phyloP scores from a whole-genome alignment of 228 moss, liverwort and hornwort genomes.

The Sphagnum magellanicum region DNA sequence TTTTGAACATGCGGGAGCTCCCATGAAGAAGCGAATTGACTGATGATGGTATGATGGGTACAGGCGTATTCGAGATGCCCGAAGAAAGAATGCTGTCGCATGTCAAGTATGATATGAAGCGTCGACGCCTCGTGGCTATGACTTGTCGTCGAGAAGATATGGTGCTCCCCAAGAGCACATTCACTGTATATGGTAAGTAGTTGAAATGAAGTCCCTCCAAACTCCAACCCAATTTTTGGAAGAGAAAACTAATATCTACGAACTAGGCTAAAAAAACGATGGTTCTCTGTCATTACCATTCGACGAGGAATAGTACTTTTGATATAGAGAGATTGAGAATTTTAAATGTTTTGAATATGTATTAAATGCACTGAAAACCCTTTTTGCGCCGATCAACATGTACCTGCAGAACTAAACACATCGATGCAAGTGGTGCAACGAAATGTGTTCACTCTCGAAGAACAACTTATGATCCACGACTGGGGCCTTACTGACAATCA shows the following conservation, averaged over 20 bases:
- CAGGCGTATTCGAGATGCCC: constrained; percentile 25
- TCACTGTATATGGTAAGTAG: constrained; percentile 12
- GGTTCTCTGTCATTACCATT: too few species aligned
- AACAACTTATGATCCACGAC: constrained; percentile 24
- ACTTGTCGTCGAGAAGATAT: constrained; percentile 28
- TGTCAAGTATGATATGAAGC: constrained; percentile 20
- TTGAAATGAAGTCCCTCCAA: too few species aligned
- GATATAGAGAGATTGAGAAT: too few species aligned
- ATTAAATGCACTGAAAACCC: too few species aligned
- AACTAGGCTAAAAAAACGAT: too few species aligned
- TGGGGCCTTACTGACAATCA: constrained; percentile 29
- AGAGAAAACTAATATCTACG: too few species aligned
- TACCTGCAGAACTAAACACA: constrained; percentile 12
- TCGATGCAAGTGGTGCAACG: constrained; percentile 15
- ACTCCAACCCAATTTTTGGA: too few species aligned
- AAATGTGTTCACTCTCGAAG: constrained; percentile 10
- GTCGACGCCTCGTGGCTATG: constrained; percentile 18
- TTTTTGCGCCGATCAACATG: too few species aligned
- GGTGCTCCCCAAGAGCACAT: constrained; percentile 30
- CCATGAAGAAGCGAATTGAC: too few species aligned
- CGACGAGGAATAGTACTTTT: too few species aligned
- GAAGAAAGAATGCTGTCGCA: constrained; percentile 31
- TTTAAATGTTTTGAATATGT: too few species aligned
- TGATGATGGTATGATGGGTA: neutral
- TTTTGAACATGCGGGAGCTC: too few species aligned